phyloP scores from a whole-genome alignment of 2,329 filamentous ascomycete species.

The Pseudonectria foliicola region DNA sequence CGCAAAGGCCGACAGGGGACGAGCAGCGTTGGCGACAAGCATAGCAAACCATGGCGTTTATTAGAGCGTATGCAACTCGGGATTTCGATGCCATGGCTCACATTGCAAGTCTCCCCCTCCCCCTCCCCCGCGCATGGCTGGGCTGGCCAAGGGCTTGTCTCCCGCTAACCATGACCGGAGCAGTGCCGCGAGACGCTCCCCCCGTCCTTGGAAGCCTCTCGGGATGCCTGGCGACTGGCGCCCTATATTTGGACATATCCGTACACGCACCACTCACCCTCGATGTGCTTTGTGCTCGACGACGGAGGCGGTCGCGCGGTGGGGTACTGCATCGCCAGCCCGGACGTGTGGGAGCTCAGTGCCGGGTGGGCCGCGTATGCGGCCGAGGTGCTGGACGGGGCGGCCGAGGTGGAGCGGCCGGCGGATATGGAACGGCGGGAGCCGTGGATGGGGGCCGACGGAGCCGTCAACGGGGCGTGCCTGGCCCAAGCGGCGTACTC shows the following conservation, averaged over 20 bases:
- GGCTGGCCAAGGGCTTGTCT: too few species aligned
- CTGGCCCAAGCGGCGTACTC: slow-evolving; percentile 37
- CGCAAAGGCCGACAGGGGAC: too few species aligned
- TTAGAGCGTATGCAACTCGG: slow-evolving; percentile 31
- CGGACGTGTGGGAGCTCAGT: slow-evolving; percentile 35
- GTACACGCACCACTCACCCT: slow-evolving; percentile 39
- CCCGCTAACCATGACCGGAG: not conserved
- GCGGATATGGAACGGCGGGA: slow-evolving; percentile 23
- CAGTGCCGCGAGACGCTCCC: slow-evolving; percentile 44
- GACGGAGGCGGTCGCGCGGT: slow-evolving; percentile 37
- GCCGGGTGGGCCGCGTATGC: slow-evolving; percentile 33
- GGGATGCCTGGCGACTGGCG: slow-evolving; percentile 29
- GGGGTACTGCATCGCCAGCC: slow-evolving; percentile 43
- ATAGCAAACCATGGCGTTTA: slow-evolving; percentile 35
- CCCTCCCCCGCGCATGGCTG: not conserved
- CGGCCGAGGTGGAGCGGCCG: slow-evolving; percentile 15
- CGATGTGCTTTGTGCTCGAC: slow-evolving; percentile 41
- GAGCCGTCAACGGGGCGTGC: slow-evolving; percentile 19
- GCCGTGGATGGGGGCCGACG: slow-evolving; percentile 23
- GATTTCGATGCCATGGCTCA: slow-evolving; percentile 35
- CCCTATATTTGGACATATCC: slow-evolving; percentile 47
- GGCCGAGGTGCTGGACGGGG: slow-evolving; percentile 25
- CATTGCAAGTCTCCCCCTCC: slow-evolving; percentile 28
- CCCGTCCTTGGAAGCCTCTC: slow-evolving; percentile 30
- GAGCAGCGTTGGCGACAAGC: too few species aligned